These are phyloP conservation scores for Entophlyctis helioformis DNA, from an alignment of 192 early-diverging fungal species.

Conservation along the genomic window DNA sequence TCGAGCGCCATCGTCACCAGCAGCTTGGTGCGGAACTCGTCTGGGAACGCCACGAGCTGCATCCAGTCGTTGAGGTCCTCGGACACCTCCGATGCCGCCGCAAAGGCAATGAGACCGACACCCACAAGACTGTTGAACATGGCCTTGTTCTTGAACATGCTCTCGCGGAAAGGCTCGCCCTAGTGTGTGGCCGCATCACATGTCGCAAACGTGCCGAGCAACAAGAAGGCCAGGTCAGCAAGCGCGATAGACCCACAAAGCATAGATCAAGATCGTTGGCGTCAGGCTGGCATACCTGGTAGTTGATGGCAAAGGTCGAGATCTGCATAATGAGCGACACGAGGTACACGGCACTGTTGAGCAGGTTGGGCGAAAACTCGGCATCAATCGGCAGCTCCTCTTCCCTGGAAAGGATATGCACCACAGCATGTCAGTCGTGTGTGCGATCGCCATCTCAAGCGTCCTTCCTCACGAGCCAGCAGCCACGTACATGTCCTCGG, in stretches of 20 bases:
- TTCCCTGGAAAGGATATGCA: constrained; percentile 12
- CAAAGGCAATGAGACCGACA: constrained; percentile 75
- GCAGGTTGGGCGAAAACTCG: constrained; percentile 85
- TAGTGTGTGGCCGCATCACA: no score
- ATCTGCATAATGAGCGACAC: constrained; percentile 97
- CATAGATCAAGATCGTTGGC: neutral
- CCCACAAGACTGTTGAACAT: constrained; percentile 76
- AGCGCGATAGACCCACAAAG: neutral
- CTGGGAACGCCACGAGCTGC: constrained; percentile 84
- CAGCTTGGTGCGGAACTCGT: constrained; percentile 71
- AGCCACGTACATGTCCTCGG: constrained; percentile 30
- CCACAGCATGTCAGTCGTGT: neutral
- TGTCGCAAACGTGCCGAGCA: no score
- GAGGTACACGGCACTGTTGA: constrained; percentile 94
- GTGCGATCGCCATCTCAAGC: neutral
- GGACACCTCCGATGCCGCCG: constrained; percentile 80
- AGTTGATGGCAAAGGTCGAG: constrained; percentile 99
- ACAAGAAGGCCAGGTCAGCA: no score
- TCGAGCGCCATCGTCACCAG: constrained; percentile 79
- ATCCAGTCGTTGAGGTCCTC: constrained; percentile 82
- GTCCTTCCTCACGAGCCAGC: neutral
- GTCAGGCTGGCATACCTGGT: constrained; percentile 50
- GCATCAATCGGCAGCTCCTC: constrained; percentile 81
- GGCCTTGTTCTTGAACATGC: constrained; percentile 81
- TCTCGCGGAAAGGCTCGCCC: constrained; percentile 94